phyloP scores from a whole-genome alignment of 208 protist species.

The Leishmania gerbilli region DNA sequence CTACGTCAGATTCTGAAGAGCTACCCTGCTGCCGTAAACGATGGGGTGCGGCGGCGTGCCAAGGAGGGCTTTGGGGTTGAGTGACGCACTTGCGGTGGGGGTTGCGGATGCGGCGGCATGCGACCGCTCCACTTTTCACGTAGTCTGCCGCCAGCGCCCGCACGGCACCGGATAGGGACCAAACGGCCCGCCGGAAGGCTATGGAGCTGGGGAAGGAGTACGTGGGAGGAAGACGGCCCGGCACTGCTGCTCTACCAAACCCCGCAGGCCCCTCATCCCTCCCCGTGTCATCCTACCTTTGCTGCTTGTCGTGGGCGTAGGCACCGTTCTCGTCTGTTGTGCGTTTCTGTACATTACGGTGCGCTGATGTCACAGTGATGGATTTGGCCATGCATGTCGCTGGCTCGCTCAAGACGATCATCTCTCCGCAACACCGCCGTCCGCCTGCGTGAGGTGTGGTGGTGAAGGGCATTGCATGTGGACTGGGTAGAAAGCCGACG shows the following conservation, averaged over 20 bases:
- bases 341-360: neutral
- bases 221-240: neutral
- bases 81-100: neutral
- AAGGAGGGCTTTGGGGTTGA: slow-evolving; percentile 27
- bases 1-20: slow-evolving; percentile 38
- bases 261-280: neutral
- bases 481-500: neutral
- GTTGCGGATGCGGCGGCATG: neutral
- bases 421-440: neutral
- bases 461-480: neutral
- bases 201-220: neutral
- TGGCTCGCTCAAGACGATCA: neutral
- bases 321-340: neutral
- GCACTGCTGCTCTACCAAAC: neutral
- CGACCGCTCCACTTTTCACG: neutral
- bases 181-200: neutral
- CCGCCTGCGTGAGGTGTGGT: neutral
- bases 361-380: neutral
- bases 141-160: neutral
- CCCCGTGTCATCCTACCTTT: no score
- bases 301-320: neutral
- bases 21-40: slow-evolving; percentile 50
- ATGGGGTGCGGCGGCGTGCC: slow-evolving; percentile 46
- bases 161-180: neutral
- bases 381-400: neutral